phyloP scores from a whole-genome alignment of 23 red algal species.

The Gracilaria gracilis region DNA sequence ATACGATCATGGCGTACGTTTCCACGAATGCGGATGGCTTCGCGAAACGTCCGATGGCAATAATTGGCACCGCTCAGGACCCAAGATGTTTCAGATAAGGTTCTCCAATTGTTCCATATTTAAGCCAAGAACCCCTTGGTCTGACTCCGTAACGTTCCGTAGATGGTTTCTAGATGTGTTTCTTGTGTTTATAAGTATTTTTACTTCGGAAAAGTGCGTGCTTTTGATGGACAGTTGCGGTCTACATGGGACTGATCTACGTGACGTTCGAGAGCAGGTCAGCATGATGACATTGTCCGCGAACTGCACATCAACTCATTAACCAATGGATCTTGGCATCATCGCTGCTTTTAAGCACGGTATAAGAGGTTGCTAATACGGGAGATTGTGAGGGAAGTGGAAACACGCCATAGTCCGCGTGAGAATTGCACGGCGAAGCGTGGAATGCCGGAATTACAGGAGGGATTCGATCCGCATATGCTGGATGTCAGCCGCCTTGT shows the following conservation, averaged over 20 bases:
- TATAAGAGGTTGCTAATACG: too few species aligned
- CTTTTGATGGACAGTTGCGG: background rate
- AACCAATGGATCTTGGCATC: too few species aligned
- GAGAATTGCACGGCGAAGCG: too few species aligned
- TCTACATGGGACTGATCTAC: background rate
- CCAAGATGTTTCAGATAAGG: background rate
- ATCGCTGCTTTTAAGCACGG: too few species aligned
- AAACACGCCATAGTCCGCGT: too few species aligned
- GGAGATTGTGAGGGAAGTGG: too few species aligned
- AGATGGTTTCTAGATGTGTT: slow-evolving; percentile 17
- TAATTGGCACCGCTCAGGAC: background rate
- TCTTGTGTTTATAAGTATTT: background rate
- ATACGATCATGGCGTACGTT: slow-evolving; percentile 4
- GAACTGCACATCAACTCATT: background rate
- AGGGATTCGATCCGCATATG: too few species aligned
- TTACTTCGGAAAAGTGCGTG: background rate
- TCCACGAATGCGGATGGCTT: slow-evolving; percentile 30
- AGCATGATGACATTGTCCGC: background rate
- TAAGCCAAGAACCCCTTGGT: slow-evolving; percentile 37
- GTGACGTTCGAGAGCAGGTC: background rate
- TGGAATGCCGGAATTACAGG: too few species aligned
- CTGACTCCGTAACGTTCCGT: slow-evolving; percentile 5
- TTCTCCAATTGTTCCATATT: slow-evolving; percentile 7
- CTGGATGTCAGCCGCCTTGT: too few species aligned
- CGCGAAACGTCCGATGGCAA: slow-evolving; percentile 19